Base-by-base conservation (phyloP, 2,329 filamentous ascomycete species). In the Cordyceps tenuipes region DNA sequence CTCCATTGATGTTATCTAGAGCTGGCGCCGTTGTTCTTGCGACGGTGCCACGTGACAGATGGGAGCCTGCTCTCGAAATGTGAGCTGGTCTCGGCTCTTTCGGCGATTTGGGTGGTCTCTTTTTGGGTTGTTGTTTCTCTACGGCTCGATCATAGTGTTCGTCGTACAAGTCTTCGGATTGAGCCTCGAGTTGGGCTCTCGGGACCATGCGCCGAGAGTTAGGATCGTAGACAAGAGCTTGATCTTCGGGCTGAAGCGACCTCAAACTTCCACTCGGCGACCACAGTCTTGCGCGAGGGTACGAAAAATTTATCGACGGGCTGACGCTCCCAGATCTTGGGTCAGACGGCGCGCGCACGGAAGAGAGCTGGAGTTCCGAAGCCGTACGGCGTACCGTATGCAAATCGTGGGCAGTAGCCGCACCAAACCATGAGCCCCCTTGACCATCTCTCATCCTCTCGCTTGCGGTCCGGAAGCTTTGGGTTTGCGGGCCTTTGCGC, bases 151-250 rank as follows among this genome's bases (percentile, higher is more conserved):
- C 46, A 26, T 57, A 21, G 13, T 59, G 44, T 39, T 54, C 64
- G 19, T 78, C 71, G 26, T 71, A 68, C 4, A 77, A 66, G 36
- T 67, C 71, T 58, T 78, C 74, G 55, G 81, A 77, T 49, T 72
- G 72, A 54, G 70, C 77, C 64, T 75, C 50, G 19, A 81, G 63
- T 29, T 80, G 73, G 6, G 68, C 69, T 57, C 64, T 77, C 3
- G 80, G 77, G 3, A 87, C 76, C 77, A 86, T 84, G 62, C 84
- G 80, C 64, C 84, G 78, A 17, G 85, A 85, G 65, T 87, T 86
- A n/a, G 83, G 77, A 63, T 87, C 84, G 66, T 85, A 85, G 51
- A 88, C 80, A 69, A 88, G 65, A 36, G 74, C 69, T 64, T 78
- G 67, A 47, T 77, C 73, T 59, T 39, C 64, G 61, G 15, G 56